Evolutionary conservation across 2,329 filamentous ascomycete species (phyloP), one percentile per base, ranked within the genome.

Genomic region (Fusarium paranaense): DNA sequence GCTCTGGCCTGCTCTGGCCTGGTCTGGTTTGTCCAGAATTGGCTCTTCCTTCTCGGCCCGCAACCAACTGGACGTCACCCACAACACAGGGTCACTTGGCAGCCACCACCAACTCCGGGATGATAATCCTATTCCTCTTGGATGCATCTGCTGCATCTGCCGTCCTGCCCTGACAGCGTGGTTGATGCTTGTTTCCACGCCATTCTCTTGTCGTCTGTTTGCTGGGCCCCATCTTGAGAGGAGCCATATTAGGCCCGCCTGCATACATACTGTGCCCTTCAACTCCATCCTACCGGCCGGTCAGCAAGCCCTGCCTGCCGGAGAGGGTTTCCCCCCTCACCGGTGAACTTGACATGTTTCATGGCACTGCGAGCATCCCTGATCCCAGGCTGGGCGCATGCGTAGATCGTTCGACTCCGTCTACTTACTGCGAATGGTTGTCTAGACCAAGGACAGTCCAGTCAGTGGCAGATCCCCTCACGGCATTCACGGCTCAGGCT

Each of bases 311-410:
- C 62, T 76, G 74, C 70, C 72, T 65, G 61, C 64, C 67, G 54
- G 63, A 42, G 64, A 66, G 22, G 56, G 38, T 16, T 27, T 14
- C 47, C 52, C 63, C 64, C 67, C 70, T 74, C 72, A 73, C 74
- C 72, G 72, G 74, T 72, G 50, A 68, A 52, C 56, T 75, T 75
- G 72, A 75, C 62, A 75, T 76, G 67, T 69, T 66, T 56, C 60
- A 75, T 75, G 68, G 63, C 62, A 47, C 20, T 67, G 52, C 38
- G 42, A 62, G 16, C 61, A 66, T 71, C 69, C 69, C 72, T 75
- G 72, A 60, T 62, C 67, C 63, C 56, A 61, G 62, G 32, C 42
- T 35, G 47, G 45, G 40, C 35, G 64, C 64, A 70, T 58, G 37
- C 38, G 67, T 65, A 71, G 70, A 75, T 72, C 74, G 47, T 63